A percentile compares a stretch with the other conserved stretches of the same genome.
These are phyloP conservation scores for Talaromyces ruber DNA, from an alignment of 495 filamentous ascomycete species.

Conservation along the genomic window DNA sequence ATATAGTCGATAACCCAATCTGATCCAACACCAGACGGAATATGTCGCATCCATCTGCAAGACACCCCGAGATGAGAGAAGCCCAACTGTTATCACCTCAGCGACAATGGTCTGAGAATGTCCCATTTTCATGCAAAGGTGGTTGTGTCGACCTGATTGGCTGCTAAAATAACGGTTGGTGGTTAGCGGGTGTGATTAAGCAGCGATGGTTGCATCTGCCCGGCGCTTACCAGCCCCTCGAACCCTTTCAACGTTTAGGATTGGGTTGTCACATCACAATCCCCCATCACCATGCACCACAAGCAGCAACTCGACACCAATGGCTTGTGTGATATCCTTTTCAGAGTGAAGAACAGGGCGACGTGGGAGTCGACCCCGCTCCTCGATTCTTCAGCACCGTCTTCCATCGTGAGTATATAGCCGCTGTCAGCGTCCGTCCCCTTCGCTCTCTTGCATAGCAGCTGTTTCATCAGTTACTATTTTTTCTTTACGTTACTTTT, in stretches of 20 bases:
- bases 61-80: not conserved
- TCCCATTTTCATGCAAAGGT: not conserved
- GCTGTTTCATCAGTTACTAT: constrained; percentile 29
- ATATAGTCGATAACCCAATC: not conserved
- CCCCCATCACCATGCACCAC: not conserved
- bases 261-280: not conserved
- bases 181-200: not conserved
- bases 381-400: not conserved
- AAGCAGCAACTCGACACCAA: not conserved
- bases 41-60: not conserved
- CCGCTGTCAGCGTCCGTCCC: constrained; percentile 15
- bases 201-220: not conserved
- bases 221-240: not conserved
- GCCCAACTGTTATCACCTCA: not conserved
- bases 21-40: not conserved
- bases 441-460: constrained; percentile 16
- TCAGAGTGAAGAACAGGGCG: not conserved
- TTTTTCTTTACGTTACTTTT: constrained; percentile 14
- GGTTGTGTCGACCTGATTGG: not conserved
- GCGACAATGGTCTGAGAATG: not conserved
- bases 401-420: constrained; percentile 26
- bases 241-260: not conserved
- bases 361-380: constrained; percentile 3
- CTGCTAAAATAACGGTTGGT: not conserved
- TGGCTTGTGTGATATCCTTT: not conserved